Percentiles rank a stretch among this genome's conserved stretches.
These are phyloP conservation scores for Rosa lucieae DNA, from an alignment of 306 rosid genomes.

Conservation along the genomic window DNA sequence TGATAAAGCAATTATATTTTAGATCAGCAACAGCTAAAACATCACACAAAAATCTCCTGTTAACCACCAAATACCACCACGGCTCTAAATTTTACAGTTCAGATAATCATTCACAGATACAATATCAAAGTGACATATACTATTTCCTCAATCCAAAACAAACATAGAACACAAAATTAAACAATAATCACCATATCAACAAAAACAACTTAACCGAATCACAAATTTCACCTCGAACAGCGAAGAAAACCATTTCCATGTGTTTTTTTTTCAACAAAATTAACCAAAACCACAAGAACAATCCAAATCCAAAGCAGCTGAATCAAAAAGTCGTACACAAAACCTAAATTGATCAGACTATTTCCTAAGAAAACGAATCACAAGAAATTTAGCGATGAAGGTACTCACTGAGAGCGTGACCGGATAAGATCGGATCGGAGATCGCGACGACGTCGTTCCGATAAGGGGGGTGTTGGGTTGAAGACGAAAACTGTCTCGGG, in stretches of 20 bases:
- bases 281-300: neutral
- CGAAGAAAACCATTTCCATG: neutral
- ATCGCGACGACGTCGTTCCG: conserved; percentile 28
- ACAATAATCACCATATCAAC: neutral
- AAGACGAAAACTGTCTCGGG: conserved; percentile 1
- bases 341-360: conserved; percentile 4
- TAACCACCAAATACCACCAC: neutral
- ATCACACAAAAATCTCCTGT: neutral
- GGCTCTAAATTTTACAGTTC: neutral
- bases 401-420: conserved; percentile 28
- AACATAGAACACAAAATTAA: neutral
- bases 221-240: neutral
- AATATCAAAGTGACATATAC: neutral
- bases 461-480: conserved; percentile 18
- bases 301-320: neutral
- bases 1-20: neutral
- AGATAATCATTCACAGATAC: neutral
- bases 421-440: conserved; percentile 37
- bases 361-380: neutral
- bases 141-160: neutral
- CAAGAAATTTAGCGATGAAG: neutral
- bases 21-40: neutral
- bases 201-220: conserved; percentile 1
- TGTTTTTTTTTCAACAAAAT: neutral
- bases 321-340: neutral